Percentiles rank a stretch among this genome's conserved stretches.
Evolutionary conservation across 139 green algal species (phyloP).

Genomic region (Closterium sp.): DNA sequence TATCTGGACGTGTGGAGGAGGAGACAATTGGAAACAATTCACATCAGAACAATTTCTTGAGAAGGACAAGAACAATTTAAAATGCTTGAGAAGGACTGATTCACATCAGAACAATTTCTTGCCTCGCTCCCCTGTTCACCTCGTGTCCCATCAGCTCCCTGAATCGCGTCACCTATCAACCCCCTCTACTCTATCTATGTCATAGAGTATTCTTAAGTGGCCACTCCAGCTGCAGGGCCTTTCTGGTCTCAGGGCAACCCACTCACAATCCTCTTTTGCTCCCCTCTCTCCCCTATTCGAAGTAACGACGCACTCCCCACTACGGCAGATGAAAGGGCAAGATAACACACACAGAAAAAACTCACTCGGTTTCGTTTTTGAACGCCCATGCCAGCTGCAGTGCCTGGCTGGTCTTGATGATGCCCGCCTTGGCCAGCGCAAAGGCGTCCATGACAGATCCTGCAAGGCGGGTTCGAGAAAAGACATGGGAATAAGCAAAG

Average conservation of each 20-base stretch:
- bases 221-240: too few species aligned
- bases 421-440: slow-evolving; percentile 37
- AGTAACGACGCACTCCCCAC: not conserved
- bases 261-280: too few species aligned
- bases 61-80: too few species aligned
- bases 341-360: not conserved
- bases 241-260: too few species aligned
- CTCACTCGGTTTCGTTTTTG: slow-evolving; percentile 31
- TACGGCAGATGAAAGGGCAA: not conserved
- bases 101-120: too few species aligned
- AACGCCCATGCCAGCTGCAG: slow-evolving; percentile 22
- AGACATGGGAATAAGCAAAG: not conserved
- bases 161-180: not conserved
- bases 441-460: slow-evolving; percentile 36
- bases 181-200: not conserved
- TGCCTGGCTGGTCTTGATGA: slow-evolving; percentile 27
- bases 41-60: too few species aligned
- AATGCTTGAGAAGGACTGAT: too few species aligned
- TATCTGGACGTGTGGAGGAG: too few species aligned
- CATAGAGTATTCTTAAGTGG: too few species aligned
- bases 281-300: not conserved
- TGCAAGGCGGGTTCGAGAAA: not conserved
- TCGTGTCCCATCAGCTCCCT: too few species aligned
- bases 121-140: not conserved
- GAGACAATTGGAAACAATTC: too few species aligned